Base-by-base conservation (phyloP, 805 yeast genomes). In the Maudiozyma saulgeensis region DNA sequence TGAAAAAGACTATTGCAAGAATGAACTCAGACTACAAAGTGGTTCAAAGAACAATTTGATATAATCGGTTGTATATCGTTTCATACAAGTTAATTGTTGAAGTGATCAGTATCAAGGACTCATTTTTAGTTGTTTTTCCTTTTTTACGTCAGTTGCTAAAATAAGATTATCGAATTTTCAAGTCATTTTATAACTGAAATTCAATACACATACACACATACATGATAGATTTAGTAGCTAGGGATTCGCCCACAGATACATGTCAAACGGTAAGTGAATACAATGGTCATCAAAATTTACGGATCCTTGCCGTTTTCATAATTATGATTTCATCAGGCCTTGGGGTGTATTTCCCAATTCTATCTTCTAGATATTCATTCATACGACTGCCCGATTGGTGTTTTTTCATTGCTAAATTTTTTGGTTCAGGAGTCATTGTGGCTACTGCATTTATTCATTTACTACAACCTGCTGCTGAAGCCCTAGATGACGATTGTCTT, bases 371-470 rank as follows among this genome's bases (percentile, higher is more conserved):
- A 52, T 78, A 77, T 56, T 79, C 86, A 0, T 75, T 75, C 55
- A 71, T 83, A 42, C 69, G 79, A 53, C 56, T 82, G 51, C 88
- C 88, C 1, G 58, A 73, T 13, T 74, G 79, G 78, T 75, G 80
- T 54, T 83, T 82, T 66, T 81, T 82, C 61, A 63, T 80, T 44
- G 81, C 86, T 45, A 84, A 83, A 59, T 84, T 75, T 66, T 86
- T 86, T 61, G 95, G 95, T 52, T 82, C 90, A 3, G 95, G 95
- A 49, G 91, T 86, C 45, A 86, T 86, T 59, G 75, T 86, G 12
- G 86, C 91, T 13, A 86, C 95, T 1, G 87, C 90, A 0, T 84
- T 86, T 57, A 80, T 86, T 31, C 95, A 86, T 68, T 68, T 86
- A 51, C 66, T 86, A 51, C 73, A 78, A 53, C 91, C 88, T 0